phyloP scores from a whole-genome alignment of 2,329 filamentous ascomycete species.

The Aspergillus puulaauensis region DNA sequence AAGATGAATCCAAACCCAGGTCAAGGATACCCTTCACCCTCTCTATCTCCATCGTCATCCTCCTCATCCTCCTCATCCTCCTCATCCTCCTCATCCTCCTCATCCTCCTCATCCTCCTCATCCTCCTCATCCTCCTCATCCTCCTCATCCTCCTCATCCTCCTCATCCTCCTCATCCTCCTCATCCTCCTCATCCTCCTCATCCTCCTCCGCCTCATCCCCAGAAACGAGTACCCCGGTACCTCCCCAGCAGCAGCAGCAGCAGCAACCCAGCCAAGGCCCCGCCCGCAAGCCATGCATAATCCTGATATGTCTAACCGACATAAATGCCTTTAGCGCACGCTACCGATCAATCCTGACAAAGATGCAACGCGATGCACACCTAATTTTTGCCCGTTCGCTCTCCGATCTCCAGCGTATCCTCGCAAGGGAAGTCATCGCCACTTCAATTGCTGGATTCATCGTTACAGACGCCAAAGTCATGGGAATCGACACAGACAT shows the following conservation, averaged over 20 bases:
- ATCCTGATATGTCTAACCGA: conserved; percentile 4
- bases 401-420: not conserved
- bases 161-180: not conserved
- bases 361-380: conserved; percentile 11
- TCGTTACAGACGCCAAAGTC: conserved; percentile 9
- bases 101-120: not conserved
- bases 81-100: not conserved
- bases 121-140: not conserved
- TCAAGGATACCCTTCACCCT: not conserved
- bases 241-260: not conserved
- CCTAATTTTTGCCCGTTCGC: not conserved
- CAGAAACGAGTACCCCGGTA: not conserved
- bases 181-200: not conserved
- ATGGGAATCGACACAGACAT: conserved; percentile 1
- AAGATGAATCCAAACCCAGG: not conserved
- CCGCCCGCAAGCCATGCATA: not conserved
- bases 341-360: not conserved
- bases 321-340: not conserved
- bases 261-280: not conserved
- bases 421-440: not conserved
- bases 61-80: not conserved
- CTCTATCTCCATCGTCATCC: not conserved
- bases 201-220: not conserved
- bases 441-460: conserved; percentile 7
- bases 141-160: not conserved